phyloP scores from a whole-genome alignment of 768 basidiomycete species.

The Terana coerulea region DNA sequence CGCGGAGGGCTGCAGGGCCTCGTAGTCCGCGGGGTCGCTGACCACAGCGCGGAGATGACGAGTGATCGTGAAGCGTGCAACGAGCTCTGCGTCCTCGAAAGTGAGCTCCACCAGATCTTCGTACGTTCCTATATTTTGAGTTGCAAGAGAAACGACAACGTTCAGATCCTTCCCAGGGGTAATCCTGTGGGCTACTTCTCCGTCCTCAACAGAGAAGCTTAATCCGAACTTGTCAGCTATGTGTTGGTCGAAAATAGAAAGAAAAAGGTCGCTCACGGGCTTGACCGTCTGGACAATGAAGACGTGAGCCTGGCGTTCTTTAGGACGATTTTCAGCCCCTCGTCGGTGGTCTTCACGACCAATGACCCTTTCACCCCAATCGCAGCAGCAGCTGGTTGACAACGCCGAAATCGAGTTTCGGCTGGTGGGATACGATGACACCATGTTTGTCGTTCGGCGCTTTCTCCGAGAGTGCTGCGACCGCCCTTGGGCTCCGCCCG shows the following conservation, averaged over 20 bases:
- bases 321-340: not conserved
- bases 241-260: not conserved
- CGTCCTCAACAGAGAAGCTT: not conserved
- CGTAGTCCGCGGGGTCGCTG: conserved; percentile 43
- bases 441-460: conserved; percentile 55
- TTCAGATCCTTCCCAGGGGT: not conserved
- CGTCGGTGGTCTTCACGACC: conserved; percentile 7
- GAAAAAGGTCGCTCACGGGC: not conserved
- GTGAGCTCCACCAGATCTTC: conserved; percentile 51
- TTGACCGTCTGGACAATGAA: not conserved
- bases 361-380: conserved; percentile 14
- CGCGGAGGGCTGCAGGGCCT: conserved; percentile 37
- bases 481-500: conserved; percentile 36
- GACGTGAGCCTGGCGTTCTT: not conserved
- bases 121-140: conserved; percentile 35
- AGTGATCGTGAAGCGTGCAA: conserved; percentile 45
- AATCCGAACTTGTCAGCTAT: not conserved
- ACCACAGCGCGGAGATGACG: conserved; percentile 41
- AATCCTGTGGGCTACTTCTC: conserved; percentile 1
- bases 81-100: conserved; percentile 42
- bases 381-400: conserved; percentile 35
- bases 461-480: conserved; percentile 42
- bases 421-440: conserved; percentile 34
- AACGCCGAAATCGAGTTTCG: conserved; percentile 47
- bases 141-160: conserved; percentile 33